Conservation (phyloP, 2,329 filamentous ascomycete species). For the Exophiala dermatitidis region DNA sequence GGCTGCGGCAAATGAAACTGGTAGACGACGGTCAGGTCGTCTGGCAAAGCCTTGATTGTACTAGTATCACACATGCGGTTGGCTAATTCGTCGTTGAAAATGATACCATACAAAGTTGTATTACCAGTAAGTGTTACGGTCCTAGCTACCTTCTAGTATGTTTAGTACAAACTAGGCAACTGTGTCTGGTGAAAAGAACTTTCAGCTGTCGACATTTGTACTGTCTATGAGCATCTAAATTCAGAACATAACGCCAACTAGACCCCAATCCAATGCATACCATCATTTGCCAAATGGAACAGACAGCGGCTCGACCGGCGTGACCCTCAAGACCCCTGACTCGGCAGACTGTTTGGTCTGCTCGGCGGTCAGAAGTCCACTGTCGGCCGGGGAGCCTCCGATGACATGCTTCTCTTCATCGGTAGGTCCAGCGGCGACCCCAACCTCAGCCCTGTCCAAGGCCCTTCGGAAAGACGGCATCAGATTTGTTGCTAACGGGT, state of each 20-base stretch:
- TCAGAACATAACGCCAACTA: too few species aligned
- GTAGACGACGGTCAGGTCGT: conserved; percentile 18
- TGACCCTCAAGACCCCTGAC: background rate
- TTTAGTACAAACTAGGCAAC: too few species aligned
- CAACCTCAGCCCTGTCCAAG: conserved; percentile 18
- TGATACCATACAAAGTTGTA: too few species aligned
- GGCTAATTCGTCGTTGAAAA: too few species aligned
- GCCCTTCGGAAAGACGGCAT: conserved; percentile 20
- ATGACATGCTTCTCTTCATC: conserved; percentile 3
- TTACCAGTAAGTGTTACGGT: too few species aligned
- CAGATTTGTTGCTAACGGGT: conserved; percentile 18
- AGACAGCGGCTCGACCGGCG: background rate
- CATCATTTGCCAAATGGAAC: background rate
- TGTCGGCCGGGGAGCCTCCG: background rate
- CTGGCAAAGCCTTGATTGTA: conserved; percentile 7
- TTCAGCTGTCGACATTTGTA: too few species aligned
- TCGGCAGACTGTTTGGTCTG: conserved; percentile 2
- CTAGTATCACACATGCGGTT: too few species aligned
- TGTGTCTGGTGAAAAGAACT: too few species aligned
- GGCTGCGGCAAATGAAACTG: conserved; percentile 33
- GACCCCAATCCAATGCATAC: background rate
- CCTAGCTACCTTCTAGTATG: too few species aligned
- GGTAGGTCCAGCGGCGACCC: background rate
- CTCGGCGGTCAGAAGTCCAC: background rate
- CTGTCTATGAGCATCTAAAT: too few species aligned